Base-by-base conservation (phyloP, 1,139 yeast genomes). In the Chernovozyma sophiae-reginae region DNA sequence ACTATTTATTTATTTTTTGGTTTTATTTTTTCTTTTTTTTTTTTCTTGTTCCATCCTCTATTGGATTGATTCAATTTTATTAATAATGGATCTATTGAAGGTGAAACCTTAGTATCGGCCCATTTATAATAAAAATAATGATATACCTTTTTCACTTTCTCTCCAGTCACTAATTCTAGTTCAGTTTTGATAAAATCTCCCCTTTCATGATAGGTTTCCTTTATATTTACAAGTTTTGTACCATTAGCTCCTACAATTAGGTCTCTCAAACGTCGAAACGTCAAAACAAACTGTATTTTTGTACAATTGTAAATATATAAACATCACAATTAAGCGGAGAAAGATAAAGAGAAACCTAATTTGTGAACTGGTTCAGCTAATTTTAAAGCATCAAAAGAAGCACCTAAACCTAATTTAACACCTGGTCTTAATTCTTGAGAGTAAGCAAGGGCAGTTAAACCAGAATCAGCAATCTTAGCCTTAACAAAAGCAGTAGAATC, bases 311-410 rank as follows among this genome's bases (percentile, higher is more conserved):
- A n/a, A n/a, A n/a, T n/a, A n/a, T n/a, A n/a, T n/a, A n/a, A n/a
- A n/a, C n/a, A n/a, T n/a, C n/a, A n/a, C 31, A 42, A 42, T 65
- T 81, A 87, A 63, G 95, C 94, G 56, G 92, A 73, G 74, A 90
- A 90, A 51, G 96, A 79, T 68, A 92, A 78, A 44, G 96, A 86
- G 75, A 86, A 77, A 70, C 98, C 98, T 59, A 92, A 77, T 81
- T 94, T 90, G 82, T 92, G 98, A 60, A 94, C 96, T 51, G 97
- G 89, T 77, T 90, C 97, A 65, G 89, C 83, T 63, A 92, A 79
- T 72, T 92, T 86, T 72, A 89, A 81, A 55, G 97, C 95, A 68
- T 92, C 97, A 68, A 94, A 84, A 51, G 96, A 87, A 58, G 95
- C 84, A 77, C 98, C 99, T 52, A 94, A 79, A 66, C 99, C 99